A percentile compares a stretch with the other conserved stretches of the same genome.
These are phyloP conservation scores for Scedosporium minutisporum DNA, from an alignment of 2,329 filamentous ascomycete species.

Conservation along the genomic window DNA sequence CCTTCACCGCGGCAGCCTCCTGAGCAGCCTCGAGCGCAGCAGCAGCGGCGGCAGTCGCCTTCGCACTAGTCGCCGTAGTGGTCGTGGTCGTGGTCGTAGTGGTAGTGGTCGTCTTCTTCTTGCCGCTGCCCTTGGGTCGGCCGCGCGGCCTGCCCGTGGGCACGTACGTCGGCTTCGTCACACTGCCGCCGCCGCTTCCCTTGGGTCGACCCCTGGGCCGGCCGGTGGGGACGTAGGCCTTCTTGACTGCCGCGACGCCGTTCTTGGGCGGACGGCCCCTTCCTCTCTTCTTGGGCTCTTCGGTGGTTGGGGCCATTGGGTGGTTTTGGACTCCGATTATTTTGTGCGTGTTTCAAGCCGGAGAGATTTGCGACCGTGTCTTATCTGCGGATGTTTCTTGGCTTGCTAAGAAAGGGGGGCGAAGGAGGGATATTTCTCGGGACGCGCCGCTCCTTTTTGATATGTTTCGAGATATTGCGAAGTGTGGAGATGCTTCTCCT, in stretches of 20 bases:
- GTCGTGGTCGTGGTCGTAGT: background rate
- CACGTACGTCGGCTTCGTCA: slow-evolving; percentile 19
- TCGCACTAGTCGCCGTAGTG: background rate
- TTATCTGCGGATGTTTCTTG: too few species aligned
- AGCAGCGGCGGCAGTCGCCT: background rate
- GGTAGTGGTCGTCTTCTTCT: slow-evolving; percentile 12
- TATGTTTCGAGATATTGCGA: too few species aligned
- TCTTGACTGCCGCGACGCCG: slow-evolving; percentile 22
- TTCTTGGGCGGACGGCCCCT: slow-evolving; percentile 5
- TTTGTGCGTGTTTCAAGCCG: background rate
- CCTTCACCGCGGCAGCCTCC: background rate
- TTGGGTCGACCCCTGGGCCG: slow-evolving; percentile 34
- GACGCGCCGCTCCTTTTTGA: too few species aligned
- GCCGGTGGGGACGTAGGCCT: slow-evolving; percentile 24
- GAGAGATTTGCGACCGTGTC: too few species aligned
- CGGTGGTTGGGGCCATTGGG: slow-evolving; percentile 16
- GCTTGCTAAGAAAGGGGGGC: too few species aligned
- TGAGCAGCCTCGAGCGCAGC: slow-evolving; percentile 13
- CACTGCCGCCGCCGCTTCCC: slow-evolving; percentile 21
- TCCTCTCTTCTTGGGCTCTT: slow-evolving; percentile 14
- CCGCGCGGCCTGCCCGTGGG: slow-evolving; percentile 37
- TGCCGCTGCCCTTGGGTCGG: slow-evolving; percentile 32
- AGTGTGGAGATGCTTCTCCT: too few species aligned
- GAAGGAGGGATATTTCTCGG: background rate
- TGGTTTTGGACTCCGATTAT: background rate